These are phyloP conservation scores for Phlyctochytrium planicorne DNA, from an alignment of 192 early-diverging fungal genomes.

Conservation along the genomic window DNA sequence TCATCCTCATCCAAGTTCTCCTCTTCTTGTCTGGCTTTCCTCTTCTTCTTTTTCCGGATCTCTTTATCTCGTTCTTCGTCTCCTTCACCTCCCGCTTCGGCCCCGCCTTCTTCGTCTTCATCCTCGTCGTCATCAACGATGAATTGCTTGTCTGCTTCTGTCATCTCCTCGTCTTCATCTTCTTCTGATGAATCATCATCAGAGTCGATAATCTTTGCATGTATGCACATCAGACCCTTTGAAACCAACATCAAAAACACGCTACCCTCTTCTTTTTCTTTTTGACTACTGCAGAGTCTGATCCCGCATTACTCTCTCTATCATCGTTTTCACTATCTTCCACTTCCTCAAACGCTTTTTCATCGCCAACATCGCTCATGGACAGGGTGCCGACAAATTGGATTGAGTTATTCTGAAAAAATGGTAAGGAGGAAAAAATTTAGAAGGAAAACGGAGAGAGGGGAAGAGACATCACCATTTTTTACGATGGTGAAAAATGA, in stretches of 20 bases:
- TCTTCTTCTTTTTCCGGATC: slow-evolving; percentile 56
- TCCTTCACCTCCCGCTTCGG: slow-evolving; percentile 56
- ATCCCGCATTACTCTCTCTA: not conserved
- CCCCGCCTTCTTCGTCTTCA: slow-evolving; percentile 41
- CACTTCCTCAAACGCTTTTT: slow-evolving; percentile 31
- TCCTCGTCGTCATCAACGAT: slow-evolving; percentile 57
- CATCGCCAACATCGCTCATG: slow-evolving; percentile 34
- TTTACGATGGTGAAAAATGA: too few species aligned
- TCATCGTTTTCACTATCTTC: slow-evolving; percentile 15
- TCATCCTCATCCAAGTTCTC: slow-evolving; percentile 92
- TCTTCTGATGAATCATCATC: slow-evolving; percentile 28
- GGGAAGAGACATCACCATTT: too few species aligned
- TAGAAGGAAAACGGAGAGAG: too few species aligned
- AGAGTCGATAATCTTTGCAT: slow-evolving; percentile 1
- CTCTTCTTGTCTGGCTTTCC: slow-evolving; percentile 49
- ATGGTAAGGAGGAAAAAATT: too few species aligned
- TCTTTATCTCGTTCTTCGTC: slow-evolving; percentile 48
- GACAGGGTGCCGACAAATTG: too few species aligned
- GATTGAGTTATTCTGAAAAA: too few species aligned
- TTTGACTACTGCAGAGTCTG: slow-evolving; percentile 7
- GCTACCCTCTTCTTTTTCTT: slow-evolving; percentile 5
- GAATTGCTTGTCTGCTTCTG: slow-evolving; percentile 52
- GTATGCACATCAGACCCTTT: too few species aligned
- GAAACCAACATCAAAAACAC: not conserved
- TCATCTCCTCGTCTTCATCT: slow-evolving; percentile 44